Conservation (phyloP, 1,284 basidiomycete genomes). For the Puccinia sorghi region DNA sequence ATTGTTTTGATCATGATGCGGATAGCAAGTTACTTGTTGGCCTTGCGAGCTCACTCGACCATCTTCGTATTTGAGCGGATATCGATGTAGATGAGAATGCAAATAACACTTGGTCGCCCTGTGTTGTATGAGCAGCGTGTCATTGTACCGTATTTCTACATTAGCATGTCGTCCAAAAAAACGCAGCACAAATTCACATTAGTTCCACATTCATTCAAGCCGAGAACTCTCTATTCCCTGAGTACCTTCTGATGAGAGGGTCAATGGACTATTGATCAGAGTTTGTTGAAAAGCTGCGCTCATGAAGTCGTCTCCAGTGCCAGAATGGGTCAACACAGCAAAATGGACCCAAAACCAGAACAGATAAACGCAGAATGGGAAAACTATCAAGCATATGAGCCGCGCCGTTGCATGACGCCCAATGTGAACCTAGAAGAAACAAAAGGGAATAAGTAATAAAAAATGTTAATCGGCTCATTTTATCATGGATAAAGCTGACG, state of each 20-base stretch:
- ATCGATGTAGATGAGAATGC: constrained; percentile 86
- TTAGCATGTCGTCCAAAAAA: constrained; percentile 11
- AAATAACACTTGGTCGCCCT: constrained; percentile 89
- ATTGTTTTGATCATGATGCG: constrained; percentile 89
- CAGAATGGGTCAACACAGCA: constrained; percentile 81
- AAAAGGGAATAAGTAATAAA: constrained; percentile 42
- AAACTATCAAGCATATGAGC: constrained; percentile 77
- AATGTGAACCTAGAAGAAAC: constrained; percentile 74
- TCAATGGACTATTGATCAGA: constrained; percentile 83
- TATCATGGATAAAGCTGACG: constrained; percentile 18
- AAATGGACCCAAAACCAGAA: constrained; percentile 98
- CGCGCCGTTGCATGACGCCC: constrained; percentile 85
- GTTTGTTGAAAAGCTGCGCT: constrained; percentile 97
- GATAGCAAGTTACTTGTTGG: constrained; percentile 98
- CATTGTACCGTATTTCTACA: constrained; percentile 87
- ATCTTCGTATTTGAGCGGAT: constrained; percentile 93
- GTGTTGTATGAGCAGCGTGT: constrained; percentile 83
- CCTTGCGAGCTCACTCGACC: constrained; percentile 94
- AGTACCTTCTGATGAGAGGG: constrained; percentile 81
- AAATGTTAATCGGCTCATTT: not conserved
- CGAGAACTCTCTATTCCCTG: not conserved
- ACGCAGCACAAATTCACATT: not conserved
- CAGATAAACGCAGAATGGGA: constrained; percentile 87
- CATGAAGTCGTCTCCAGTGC: constrained; percentile 95
- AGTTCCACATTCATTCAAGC: not conserved